Evolutionary conservation across 805 yeast genomes (phyloP), one percentile per base, ranked within the genome.

Genomic region (Trichomonascus vanleenenianus): DNA sequence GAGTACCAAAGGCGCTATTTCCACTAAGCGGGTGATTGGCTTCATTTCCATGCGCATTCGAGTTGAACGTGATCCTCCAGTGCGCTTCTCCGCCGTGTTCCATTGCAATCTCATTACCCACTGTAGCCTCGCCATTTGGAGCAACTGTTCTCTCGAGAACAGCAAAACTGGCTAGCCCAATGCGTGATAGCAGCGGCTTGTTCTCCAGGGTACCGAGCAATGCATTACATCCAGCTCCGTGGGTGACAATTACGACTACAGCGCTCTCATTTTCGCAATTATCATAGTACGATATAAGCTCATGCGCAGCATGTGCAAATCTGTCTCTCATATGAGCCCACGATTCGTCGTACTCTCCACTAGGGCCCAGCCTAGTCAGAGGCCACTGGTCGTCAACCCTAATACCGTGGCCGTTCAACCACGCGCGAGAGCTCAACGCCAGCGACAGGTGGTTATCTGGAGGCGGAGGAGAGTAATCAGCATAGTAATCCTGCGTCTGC

Each of bases 141-240:
- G 11, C n/a, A 4, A 30, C 33, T n/a, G n/a, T n/a, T n/a, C 20
- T 19, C 20, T 37, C 40, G 30, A 37, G 16, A 15, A 54, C 39
- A n/a, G 50, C 52, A 36, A 45, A 50, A 33, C 50, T 42, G 9
- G 58, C 65, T 19, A 61, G 52, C 6, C 57, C 58, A 20, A 64
- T 52, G 25, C 60, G 54, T 22, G 51, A 48, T 39, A 65, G 54
- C 36, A 61, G 50, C 2, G 70, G 68, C 44, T 50, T 54, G 33
- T 55, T 52, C 8, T 55, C 45, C 14, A 65, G 39, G 6, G 52
- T 56, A 9, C 65, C 66, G n/a, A 66, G 53, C 34, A 65, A 48
- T 3, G 70, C 59, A 35, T 66, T 66, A 48, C 68, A 61, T 2
- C 66, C 60, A 4, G 70, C 68, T 2, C 70, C 70, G 43, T 65